Base-by-base conservation (phyloP, 345 rosid genomes). In the Citrus inodora region DNA sequence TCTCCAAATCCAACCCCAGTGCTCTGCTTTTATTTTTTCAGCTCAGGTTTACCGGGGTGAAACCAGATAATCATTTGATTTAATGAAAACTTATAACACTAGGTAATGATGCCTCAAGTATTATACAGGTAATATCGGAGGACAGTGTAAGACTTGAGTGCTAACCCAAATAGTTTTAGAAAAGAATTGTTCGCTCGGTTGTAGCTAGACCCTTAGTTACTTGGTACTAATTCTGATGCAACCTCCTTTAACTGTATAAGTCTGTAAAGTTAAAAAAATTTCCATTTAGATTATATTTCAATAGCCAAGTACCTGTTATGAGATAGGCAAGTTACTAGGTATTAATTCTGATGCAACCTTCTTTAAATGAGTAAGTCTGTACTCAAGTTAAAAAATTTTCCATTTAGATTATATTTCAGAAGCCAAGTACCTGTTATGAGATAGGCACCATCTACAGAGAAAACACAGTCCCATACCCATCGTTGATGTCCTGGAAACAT, bases 401-500 rank as follows among this genome's bases (percentile, higher is more conserved):
- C 22, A 27, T 70, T 38, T n/a, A n/a, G 19, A 40, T 40, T 68
- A n/a, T n/a, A n/a, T 40, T 40, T 40, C 30, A 68, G 10, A 10
- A 63, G 28, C 56, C 22, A 68, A 60, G 25, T 78, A 93, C 98
- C 97, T 86, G 99, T 94, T 62, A 96, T 92, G 66, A 94, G 92
- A 86, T 89, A 96, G 69, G 98, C 98, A 73, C 98, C 99, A 77
- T 96, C 99, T 21, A 94, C 99, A 4, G 98, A 96, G 87, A 96
- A 96, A 84, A 94, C 98, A 40, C 98, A 94, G 84, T 96, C 98
- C 99, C 98, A 94, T 1, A 96, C 98, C 98, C 99, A 96, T 69
- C 97, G 94, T 63, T 86, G 89, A 79, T 96, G 99, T 82, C 99
- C 99, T 93, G 85, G 71, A 80, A 53, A 56, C 67, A 71, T 64